Conservation (phyloP, 345 rosid genomes). For the Lepidium sativum region DNA sequence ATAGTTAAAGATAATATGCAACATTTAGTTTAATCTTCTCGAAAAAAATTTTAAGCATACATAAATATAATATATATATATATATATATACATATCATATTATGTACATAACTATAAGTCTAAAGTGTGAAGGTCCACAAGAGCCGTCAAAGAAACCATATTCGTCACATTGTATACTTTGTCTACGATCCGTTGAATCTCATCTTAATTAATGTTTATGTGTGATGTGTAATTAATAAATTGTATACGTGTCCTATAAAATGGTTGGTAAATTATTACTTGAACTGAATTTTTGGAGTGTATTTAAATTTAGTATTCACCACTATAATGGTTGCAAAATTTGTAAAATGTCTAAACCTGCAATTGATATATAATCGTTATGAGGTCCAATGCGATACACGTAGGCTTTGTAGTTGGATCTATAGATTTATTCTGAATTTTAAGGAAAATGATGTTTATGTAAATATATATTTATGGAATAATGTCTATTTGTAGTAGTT, state of each 20-base stretch:
- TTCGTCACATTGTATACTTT: constrained; percentile 3
- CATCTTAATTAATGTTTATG: not conserved
- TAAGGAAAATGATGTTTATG: constrained; percentile 8
- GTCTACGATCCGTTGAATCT: constrained; percentile 26
- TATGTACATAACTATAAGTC: not conserved
- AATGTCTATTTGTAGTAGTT: constrained; percentile 6
- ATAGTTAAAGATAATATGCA: not conserved
- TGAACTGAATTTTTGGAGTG: not conserved
- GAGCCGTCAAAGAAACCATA: constrained; percentile 22
- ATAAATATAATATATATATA: no score
- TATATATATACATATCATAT: not conserved
- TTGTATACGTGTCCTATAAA: not conserved
- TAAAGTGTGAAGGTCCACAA: constrained; percentile 16
- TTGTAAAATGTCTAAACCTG: not conserved
- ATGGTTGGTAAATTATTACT: constrained; percentile 17
- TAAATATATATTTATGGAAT: not conserved
- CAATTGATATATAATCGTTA: not conserved
- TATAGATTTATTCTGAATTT: not conserved
- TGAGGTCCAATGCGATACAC: constrained; percentile 4
- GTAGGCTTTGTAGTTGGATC: not conserved
- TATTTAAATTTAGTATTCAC: not conserved
- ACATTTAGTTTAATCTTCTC: not conserved
- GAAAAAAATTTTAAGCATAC: not conserved
- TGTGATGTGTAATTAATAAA: no score
- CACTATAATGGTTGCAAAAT: not conserved